Evolutionary conservation across 306 rosid species (phyloP), one percentile per base, ranked within the genome.

Genomic region (Erythrophleum fordii): DNA sequence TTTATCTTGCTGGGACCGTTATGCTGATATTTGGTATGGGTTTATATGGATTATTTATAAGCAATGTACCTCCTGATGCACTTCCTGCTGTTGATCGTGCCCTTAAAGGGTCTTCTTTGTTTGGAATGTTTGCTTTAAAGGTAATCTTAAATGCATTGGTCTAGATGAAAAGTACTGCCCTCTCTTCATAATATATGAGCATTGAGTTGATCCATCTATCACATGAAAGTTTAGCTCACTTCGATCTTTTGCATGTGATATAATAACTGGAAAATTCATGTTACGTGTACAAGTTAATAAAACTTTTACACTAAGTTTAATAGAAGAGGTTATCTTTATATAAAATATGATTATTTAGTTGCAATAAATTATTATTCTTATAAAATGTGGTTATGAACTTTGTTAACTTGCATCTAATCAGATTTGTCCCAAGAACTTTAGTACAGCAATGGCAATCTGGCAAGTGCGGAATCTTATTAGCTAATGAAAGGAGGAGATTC

Each of bases 21-120:
- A 93, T 95, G 99, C 73, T 95, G 84, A 93, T 95, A 68, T 95
- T 95, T 41, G 98, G 97, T 10, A 95, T 95, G 99, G 98, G 98
- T 20, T 86, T 95, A 52, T 91, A 91, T 55, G 98, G 99, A 83
- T 82, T 95, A 67, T 95, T 95, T 79, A 89, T 95, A 81, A 95
- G 95, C 71, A 93, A 93, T 62, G 88, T 83, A 69, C 69, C 94
- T 70, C 86, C 83, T 26, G 87, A 91, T 83, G 87, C 82, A 39
- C 78, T 85, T 55, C 85, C 97, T 20, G 5, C 53, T 48, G 79
- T 65, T 51, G 99, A 95, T 68, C 95, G 97, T 31, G 90, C 99
- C 77, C 90, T 95, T 29, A 75, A 48, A 84, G 93, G 93, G 9
- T 95, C 99, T 41, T 91, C 99, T 65, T 85, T 95, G 83, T 93